Conservation (phyloP, 2,329 filamentous ascomycete species). For the Botryotinia calthae region DNA sequence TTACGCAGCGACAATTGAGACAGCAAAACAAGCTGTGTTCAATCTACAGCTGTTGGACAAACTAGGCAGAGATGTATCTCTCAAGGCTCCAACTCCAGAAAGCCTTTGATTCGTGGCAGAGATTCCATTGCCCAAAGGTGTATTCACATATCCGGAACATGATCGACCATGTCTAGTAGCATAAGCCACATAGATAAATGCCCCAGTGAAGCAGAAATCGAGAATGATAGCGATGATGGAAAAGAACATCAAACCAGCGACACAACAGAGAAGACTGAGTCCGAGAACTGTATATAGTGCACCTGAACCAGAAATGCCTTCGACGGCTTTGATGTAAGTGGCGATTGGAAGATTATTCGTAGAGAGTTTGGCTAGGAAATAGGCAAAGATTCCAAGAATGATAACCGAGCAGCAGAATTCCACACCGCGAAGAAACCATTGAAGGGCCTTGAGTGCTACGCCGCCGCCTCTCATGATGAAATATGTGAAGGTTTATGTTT, state of each 20-base stretch:
- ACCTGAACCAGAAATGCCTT: slow-evolving; percentile 72
- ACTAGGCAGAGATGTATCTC: slow-evolving; percentile 41
- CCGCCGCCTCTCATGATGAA: slow-evolving; percentile 57
- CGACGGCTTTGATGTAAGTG: slow-evolving; percentile 68
- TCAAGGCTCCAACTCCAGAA: slow-evolving; percentile 48
- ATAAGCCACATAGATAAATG: slow-evolving; percentile 78
- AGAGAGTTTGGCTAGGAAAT: slow-evolving; percentile 74
- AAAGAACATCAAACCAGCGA: slow-evolving; percentile 72
- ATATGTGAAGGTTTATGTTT: too few relatives aligned
- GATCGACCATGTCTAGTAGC: slow-evolving; percentile 68
- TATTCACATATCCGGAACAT: slow-evolving; percentile 65
- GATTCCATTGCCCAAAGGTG: slow-evolving; percentile 65
- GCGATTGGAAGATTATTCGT: slow-evolving; percentile 63
- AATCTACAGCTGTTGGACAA: slow-evolving; percentile 67
- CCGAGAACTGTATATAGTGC: slow-evolving; percentile 72
- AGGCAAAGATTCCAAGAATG: slow-evolving; percentile 76
- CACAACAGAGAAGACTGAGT: slow-evolving; percentile 72
- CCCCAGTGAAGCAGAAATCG: slow-evolving; percentile 72
- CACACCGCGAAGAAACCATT: slow-evolving; percentile 70
- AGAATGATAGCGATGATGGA: slow-evolving; percentile 71
- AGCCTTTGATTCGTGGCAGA: slow-evolving; percentile 46
- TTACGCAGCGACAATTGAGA: slow-evolving; percentile 75
- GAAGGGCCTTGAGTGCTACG: slow-evolving; percentile 63
- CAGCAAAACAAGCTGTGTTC: slow-evolving; percentile 73
- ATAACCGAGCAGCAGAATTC: slow-evolving; percentile 71